These are phyloP conservation scores for Saccharomycopsis oosterbeekiorum DNA, from an alignment of 805 yeast species.

Conservation along the genomic window DNA sequence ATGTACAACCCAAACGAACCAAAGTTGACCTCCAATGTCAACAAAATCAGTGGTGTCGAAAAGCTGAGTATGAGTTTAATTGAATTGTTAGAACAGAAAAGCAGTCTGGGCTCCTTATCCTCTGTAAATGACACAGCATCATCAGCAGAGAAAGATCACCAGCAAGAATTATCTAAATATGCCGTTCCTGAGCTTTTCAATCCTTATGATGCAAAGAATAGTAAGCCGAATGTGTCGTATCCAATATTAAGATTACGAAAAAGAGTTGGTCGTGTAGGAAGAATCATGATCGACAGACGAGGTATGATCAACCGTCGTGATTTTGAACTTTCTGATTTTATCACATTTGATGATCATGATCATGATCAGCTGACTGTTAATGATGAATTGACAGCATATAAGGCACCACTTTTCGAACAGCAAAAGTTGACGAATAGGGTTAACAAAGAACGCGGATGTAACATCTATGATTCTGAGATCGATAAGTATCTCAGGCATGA, in stretches of 20 bases:
- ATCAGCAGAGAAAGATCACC: neutral
- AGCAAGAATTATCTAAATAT: neutral
- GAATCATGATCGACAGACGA: conserved; percentile 66
- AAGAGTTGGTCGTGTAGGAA: conserved; percentile 64
- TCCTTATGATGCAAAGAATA: conserved; percentile 24
- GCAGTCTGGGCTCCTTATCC: neutral
- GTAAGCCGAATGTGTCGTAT: conserved; percentile 23
- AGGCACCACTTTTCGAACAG: neutral
- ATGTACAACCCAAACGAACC: conserved; percentile 22
- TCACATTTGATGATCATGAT: conserved; percentile 31
- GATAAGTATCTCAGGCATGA: conserved; percentile 40
- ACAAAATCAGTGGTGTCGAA: neutral
- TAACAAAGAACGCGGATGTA: conserved; percentile 21
- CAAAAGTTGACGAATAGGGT: conserved; percentile 1
- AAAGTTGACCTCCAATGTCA: no score
- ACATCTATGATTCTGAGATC: conserved; percentile 38
- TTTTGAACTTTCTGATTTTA: conserved; percentile 27
- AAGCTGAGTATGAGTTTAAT: conserved; percentile 7
- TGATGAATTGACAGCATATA: neutral
- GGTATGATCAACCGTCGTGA: conserved; percentile 32
- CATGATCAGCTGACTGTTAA: conserved; percentile 23
- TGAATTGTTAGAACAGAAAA: neutral
- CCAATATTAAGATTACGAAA: conserved; percentile 54
- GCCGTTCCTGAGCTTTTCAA: conserved; percentile 27
- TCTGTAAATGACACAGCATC: neutral